phyloP scores from a whole-genome alignment of 2,329 filamentous ascomycete species.

The Onygenales sp. region DNA sequence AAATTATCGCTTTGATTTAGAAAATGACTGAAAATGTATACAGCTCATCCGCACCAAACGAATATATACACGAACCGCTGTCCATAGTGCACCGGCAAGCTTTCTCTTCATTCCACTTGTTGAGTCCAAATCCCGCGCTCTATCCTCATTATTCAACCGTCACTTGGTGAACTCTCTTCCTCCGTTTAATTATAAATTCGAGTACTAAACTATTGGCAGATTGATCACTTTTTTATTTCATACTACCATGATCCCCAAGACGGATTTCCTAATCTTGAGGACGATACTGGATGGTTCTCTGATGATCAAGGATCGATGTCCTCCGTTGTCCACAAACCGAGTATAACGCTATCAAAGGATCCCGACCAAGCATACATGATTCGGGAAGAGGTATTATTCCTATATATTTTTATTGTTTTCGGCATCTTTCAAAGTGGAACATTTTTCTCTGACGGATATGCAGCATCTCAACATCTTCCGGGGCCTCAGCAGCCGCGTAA shows the following conservation, averaged over 20 bases:
- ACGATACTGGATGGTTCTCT: constrained; percentile 36
- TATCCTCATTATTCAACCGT: constrained; percentile 25
- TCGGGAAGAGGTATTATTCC: constrained; percentile 2
- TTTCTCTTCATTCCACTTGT: constrained; percentile 77
- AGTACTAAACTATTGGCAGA: constrained; percentile 29
- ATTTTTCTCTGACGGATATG: neutral
- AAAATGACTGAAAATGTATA: constrained; percentile 24
- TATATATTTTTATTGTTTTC: neutral
- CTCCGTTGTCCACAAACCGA: constrained; percentile 26
- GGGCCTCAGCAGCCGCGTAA: constrained; percentile 48
- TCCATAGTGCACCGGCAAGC: constrained; percentile 63
- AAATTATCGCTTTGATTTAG: neutral
- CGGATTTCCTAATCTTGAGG: constrained; percentile 67
- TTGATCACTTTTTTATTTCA: constrained; percentile 79
- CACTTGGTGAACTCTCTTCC: constrained; percentile 27
- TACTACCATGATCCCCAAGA: constrained; percentile 69
- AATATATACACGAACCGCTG: constrained; percentile 64
- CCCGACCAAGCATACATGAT: constrained; percentile 1
- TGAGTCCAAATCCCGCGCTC: constrained; percentile 21
- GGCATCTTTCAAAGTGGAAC: neutral
- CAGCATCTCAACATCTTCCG: constrained; percentile 49
- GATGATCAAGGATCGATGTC: constrained; percentile 26
- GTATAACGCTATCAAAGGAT: neutral
- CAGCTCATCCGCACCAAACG: constrained; percentile 71
- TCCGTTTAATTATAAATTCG: neutral